Base-by-base conservation (phyloP, 768 basidiomycete species). In the Podaxis pistillaris region DNA sequence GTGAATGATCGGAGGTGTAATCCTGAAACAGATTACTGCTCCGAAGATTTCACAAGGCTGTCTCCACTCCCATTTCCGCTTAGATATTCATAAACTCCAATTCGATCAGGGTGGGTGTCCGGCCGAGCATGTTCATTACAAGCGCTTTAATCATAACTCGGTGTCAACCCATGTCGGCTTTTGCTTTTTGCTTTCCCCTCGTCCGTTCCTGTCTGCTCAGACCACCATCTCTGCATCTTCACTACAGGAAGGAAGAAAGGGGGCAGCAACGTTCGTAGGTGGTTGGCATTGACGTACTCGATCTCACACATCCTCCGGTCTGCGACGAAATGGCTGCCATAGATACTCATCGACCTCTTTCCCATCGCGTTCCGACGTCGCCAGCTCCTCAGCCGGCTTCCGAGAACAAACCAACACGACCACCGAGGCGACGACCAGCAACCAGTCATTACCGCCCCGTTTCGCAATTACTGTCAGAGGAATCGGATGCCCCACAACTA, bases 391-490 rank as follows among this genome's bases (percentile, higher is more conserved):
- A 56, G 26, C 47, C 30, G 37, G 36, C 58, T 38, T 46, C 30
- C 22, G 66, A 52, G 15, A 61, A 62, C 5, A 65, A 61, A 19
- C 64, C 65, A 12, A 62, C 65, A 44, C 60, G 65, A 13, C 64
- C 61, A 28, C 63, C 68, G 13, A 68, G 64, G 4, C 62, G 67
- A 19, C 44, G 61, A 7, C 26, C 61, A 26, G 28, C 15, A 15
- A 60, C 37, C 13, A 72, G 75, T 46, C 78, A 80, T 62, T 80
- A 81, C 63, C 75, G 76, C 46, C 78, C 79, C 0, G 72, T 76
- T 64, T 81, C 80, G 0, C 71, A 74, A 3, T 65, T 78, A 46
- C 67, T 72, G 44, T 61, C 71, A 11, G 72, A 74, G 4, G 58
- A 65, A 24, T 40, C 55, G 5, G 46, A 60, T 19, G 41, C 15